Evolutionary conservation across 2,329 filamentous ascomycete genomes (phyloP).

Genomic region (Knoxdaviesia capensis): DNA sequence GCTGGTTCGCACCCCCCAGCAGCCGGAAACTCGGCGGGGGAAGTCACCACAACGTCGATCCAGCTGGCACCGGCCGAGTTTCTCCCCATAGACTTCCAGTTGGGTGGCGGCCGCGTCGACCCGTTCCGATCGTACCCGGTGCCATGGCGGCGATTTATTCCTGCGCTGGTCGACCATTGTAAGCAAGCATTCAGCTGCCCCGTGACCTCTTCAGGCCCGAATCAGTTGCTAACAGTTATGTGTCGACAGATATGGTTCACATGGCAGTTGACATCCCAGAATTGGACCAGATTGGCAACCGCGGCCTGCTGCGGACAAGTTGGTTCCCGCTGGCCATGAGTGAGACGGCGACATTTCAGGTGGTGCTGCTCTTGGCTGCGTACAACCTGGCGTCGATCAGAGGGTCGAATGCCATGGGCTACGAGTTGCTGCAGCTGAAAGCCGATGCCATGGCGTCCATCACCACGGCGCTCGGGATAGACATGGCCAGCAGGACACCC

Average conservation of each 20-base stretch:
- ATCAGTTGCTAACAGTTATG: background rate
- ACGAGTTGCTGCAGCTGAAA: constrained; percentile 18
- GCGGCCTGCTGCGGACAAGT: constrained; percentile 9
- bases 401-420: constrained; percentile 2
- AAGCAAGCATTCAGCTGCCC: background rate
- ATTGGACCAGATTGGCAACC: constrained; percentile 9
- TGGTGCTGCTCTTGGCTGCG: constrained; percentile 11
- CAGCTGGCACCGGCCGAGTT: no score
- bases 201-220: no score
- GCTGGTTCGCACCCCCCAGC: no score
- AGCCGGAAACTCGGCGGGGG: no score
- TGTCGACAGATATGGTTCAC: constrained; percentile 9
- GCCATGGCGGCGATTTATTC: constrained; percentile 7
- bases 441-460: constrained; percentile 21
- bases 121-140: constrained; percentile 10
- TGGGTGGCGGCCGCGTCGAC: constrained; percentile 9
- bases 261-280: constrained; percentile 12
- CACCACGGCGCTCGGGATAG: constrained; percentile 10
- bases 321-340: constrained; percentile 12
- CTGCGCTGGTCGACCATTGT: constrained; percentile 10
- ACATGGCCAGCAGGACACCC: no score
- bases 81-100: constrained; percentile 6
- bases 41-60: no score
- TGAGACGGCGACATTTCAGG: constrained; percentile 9
- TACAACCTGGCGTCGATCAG: constrained; percentile 9